These are phyloP conservation scores for Talaromyces sp. DNA, from an alignment of 2,329 filamentous ascomycete species.

Conservation along the genomic window DNA sequence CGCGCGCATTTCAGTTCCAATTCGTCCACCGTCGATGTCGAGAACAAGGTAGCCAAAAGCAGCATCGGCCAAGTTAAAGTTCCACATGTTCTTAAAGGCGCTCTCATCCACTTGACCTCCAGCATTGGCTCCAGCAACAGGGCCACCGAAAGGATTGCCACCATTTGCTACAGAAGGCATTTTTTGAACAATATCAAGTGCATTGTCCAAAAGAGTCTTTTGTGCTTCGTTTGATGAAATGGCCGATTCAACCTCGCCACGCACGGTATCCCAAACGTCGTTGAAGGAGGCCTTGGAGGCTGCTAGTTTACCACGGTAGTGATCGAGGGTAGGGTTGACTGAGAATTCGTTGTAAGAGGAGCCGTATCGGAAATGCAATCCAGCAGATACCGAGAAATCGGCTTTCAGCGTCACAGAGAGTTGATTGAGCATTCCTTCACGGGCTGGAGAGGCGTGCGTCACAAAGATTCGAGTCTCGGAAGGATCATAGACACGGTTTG, in stretches of 20 bases:
- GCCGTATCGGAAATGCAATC: constrained; percentile 96
- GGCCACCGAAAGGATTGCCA: constrained; percentile 93
- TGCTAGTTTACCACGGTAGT: constrained; percentile 96
- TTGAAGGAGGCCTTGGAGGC: constrained; percentile 98
- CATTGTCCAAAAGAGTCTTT: constrained; percentile 85
- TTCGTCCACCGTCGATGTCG: constrained; percentile 90
- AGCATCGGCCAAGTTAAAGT: constrained; percentile 96
- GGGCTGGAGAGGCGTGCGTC: constrained; percentile 92
- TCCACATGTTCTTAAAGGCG: constrained; percentile 99
- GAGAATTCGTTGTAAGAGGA: constrained; percentile 99
- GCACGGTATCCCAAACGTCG: constrained; percentile 99
- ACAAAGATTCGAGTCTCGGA: constrained; percentile 96
- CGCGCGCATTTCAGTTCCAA: constrained; percentile 96
- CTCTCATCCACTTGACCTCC: constrained; percentile 95
- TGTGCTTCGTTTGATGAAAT: constrained; percentile 92
- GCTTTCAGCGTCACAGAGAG: constrained; percentile 95
- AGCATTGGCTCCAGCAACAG: constrained; percentile 62
- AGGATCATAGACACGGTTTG: constrained; percentile 95
- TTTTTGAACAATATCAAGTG: constrained; percentile 90
- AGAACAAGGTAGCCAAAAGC: constrained; percentile 94
- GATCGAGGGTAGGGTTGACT: constrained; percentile 94
- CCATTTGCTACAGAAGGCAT: constrained; percentile 95
- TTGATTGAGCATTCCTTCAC: constrained; percentile 95
- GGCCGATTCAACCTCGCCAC: constrained; percentile 88
- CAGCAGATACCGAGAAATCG: constrained; percentile 96